phyloP scores from a whole-genome alignment of 192 early-diverging fungal species.

The Coemansia sp. region DNA sequence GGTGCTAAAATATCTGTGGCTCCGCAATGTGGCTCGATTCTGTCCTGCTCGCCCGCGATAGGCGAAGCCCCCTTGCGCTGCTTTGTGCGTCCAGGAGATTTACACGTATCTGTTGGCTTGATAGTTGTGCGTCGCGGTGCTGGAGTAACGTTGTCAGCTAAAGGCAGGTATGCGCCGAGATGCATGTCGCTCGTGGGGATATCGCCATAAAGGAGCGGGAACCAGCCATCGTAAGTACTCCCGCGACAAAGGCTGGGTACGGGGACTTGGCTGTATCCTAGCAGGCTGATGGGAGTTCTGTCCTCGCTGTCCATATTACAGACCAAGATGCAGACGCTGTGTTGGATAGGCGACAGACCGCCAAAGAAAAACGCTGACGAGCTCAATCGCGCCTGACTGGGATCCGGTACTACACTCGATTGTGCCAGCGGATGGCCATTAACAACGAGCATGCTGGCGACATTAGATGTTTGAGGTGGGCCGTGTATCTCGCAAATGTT shows the following conservation, averaged over 20 bases:
- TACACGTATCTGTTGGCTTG: not conserved
- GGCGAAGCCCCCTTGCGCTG: not conserved
- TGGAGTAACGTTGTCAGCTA: constrained; percentile 13
- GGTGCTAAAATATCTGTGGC: not conserved
- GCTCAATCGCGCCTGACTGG: constrained; percentile 11
- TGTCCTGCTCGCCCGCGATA: not conserved
- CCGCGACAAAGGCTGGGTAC: constrained; percentile 33
- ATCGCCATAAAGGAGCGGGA: constrained; percentile 40
- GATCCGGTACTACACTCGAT: constrained; percentile 11
- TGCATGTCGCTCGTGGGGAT: constrained; percentile 6
- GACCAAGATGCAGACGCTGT: constrained; percentile 12
- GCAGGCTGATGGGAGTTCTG: constrained; percentile 4
- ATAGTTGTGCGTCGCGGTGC: not conserved
- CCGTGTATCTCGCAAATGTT: constrained; percentile 31
- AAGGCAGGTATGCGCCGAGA: constrained; percentile 18
- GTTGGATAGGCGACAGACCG: constrained; percentile 26
- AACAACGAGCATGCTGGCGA: constrained; percentile 18
- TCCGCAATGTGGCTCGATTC: not conserved
- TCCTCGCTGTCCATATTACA: constrained; percentile 1
- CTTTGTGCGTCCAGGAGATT: not conserved
- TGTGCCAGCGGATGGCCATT: constrained; percentile 36
- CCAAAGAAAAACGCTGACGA: constrained; percentile 31
- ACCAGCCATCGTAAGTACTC: constrained; percentile 50
- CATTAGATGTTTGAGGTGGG: constrained; percentile 6
- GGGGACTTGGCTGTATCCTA: constrained; percentile 44